A percentile compares a stretch with the other conserved stretches of the same genome.
Conservation (phyloP, 306 rosid species). For the Mucuna pruriens region DNA sequence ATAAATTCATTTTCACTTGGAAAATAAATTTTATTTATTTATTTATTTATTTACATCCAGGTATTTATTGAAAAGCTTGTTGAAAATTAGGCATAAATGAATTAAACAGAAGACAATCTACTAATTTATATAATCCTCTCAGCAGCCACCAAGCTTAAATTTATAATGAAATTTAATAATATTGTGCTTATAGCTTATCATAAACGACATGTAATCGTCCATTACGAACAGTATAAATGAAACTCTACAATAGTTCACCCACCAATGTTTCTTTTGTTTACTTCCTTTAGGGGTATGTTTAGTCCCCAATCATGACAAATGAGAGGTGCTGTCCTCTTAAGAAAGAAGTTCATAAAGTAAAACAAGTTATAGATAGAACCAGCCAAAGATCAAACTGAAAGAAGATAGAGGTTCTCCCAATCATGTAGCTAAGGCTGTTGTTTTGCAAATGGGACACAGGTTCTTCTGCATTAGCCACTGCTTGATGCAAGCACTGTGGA, state of each 20-base stretch:
- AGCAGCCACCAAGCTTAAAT: neutral
- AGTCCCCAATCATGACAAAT: conserved; percentile 11
- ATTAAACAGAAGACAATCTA: neutral
- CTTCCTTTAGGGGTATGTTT: neutral
- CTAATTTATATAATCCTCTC: neutral
- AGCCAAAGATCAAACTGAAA: conserved; percentile 21
- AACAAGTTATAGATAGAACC: conserved; percentile 28
- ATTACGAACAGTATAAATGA: conserved; percentile 29
- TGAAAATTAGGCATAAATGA: neutral
- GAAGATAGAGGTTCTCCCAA: conserved; percentile 30
- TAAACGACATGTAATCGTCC: conserved; percentile 37
- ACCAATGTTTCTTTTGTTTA: conserved; percentile 41
- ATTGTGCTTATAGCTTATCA: conserved; percentile 26
- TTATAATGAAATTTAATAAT: conserved; percentile 28
- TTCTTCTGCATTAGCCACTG: conserved; percentile 91
- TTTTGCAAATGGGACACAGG: conserved; percentile 89
- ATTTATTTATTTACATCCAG: neutral
- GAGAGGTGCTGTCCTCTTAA: neutral
- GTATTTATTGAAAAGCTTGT: neutral
- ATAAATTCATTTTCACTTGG: neutral
- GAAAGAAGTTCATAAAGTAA: conserved; percentile 37
- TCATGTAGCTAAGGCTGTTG: conserved; percentile 70
- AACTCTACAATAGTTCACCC: conserved; percentile 20
- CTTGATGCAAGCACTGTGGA: conserved; percentile 80
- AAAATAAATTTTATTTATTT: neutral